Conservation (phyloP, 202 grass and related monocot species). For the Bolboschoenoplectus hybrid region DNA sequence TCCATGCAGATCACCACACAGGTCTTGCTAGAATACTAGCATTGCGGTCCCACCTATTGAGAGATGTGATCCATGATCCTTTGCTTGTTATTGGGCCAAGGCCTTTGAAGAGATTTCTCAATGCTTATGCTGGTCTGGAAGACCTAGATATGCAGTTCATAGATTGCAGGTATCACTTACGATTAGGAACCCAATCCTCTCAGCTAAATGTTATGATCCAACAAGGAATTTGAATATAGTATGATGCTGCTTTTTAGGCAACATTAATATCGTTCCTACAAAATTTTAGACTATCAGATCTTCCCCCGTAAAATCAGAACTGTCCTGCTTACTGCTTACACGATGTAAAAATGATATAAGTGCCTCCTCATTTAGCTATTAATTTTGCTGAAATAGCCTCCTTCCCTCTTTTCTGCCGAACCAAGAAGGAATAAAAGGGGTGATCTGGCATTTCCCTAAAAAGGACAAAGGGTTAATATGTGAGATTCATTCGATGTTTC, state of each 20-base stretch:
- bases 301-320: background rate
- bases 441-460: background rate
- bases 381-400: background rate
- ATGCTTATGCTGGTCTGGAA: slow-evolving; percentile 86
- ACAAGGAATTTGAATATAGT: background rate
- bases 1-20: slow-evolving; percentile 95
- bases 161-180: slow-evolving; percentile 73
- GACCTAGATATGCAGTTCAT: slow-evolving; percentile 96
- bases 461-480: background rate
- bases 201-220: background rate
- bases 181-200: background rate
- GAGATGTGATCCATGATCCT: slow-evolving; percentile 55
- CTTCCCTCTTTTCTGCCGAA: background rate
- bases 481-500: background rate
- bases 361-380: background rate
- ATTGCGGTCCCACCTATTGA: slow-evolving; percentile 66
- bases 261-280: slow-evolving; percentile 27
- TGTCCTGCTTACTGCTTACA: background rate
- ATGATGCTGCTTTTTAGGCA: slow-evolving; percentile 36
- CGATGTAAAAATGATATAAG: background rate
- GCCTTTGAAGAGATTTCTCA: slow-evolving; percentile 86
- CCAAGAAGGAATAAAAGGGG: background rate
- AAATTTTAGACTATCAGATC: background rate
- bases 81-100: slow-evolving; percentile 91
- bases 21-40: slow-evolving; percentile 87